phyloP scores from a whole-genome alignment of 495 filamentous ascomycete genomes.

The Monascus purpureus region DNA sequence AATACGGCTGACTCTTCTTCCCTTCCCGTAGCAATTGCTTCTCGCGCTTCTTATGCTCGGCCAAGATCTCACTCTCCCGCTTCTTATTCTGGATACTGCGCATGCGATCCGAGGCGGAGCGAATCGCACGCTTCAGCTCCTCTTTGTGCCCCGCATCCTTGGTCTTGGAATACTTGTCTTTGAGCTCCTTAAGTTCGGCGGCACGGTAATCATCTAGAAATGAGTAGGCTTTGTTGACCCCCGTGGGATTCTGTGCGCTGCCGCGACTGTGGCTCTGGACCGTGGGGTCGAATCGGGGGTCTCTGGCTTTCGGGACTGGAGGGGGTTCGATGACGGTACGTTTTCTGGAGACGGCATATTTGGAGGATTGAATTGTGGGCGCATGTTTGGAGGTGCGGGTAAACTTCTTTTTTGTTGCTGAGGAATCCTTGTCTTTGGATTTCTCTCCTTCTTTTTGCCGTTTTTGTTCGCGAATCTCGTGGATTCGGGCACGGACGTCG shows the following conservation, averaged over 20 bases:
- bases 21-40: conserved; percentile 70
- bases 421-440: conserved; percentile 17
- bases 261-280: conserved; percentile 20
- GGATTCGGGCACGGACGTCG: conserved; percentile 24
- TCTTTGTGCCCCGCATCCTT: conserved; percentile 49
- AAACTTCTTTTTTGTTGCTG: conserved; percentile 26
- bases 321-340: conserved; percentile 52
- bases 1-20: conserved; percentile 85
- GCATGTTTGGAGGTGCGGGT: conserved; percentile 75
- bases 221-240: conserved; percentile 52
- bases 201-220: conserved; percentile 80
- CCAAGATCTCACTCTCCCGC: conserved; percentile 46
- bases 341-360: conserved; percentile 64
- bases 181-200: conserved; percentile 61
- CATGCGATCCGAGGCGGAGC: conserved; percentile 54
- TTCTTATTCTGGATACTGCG: conserved; percentile 55
- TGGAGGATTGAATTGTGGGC: conserved; percentile 65
- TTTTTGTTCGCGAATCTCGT: conserved; percentile 32
- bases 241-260: conserved; percentile 12
- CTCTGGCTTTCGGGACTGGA: conserved; percentile 36
- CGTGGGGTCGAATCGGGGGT: conserved; percentile 75
- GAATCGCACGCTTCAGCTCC: conserved; percentile 48
- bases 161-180: conserved; percentile 46
- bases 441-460: conserved; percentile 8
- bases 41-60: conserved; percentile 66